Base-by-base conservation (phyloP, 345 rosid genomes). In the Gossypium arboreum region DNA sequence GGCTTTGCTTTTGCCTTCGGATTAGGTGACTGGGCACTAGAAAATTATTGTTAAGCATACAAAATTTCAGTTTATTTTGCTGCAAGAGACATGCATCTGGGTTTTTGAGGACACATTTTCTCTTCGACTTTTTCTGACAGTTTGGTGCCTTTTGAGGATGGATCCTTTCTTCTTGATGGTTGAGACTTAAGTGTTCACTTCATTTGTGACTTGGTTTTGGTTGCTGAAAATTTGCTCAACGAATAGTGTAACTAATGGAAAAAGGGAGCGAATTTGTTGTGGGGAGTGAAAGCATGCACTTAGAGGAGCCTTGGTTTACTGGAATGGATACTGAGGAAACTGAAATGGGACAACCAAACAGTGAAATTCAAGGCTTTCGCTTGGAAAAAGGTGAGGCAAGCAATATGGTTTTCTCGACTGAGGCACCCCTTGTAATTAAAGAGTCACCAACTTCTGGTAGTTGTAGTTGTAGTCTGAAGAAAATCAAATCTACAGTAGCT, bases 371-470 rank as follows among this genome's bases (percentile, higher is more conserved):
- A 47, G 85, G 76, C 12, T 68, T 81, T 71, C 20, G 84, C 2
- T 50, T 82, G 2, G 86, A 86, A 52, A 78, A 68, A 52, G 87
- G 88, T 0, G 89, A 90, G 79, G 90, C 84, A 41, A 88, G 88
- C 75, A 77, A 75, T 47, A 86, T 88, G 43, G 88, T 89, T 12
- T 91, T 89, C 80, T 85, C 93, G 8, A 87, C 90, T 66, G 97
- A 88, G 78, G 77, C 85, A 54, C 88, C 93, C 60, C 85, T 81
- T 76, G 81, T 78, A 45, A 75, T 75, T 79, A 80, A 81, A 51
- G 92, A 87, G 55, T 51, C 87, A 43, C 80, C 83, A 71, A 82
- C n/a, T 4, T 73, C 80, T 24, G 51, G 80, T 72, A 83, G 81
- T 58, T 85, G 88, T 72, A 82, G 74, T 69, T 84, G 87, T 82